Evolutionary conservation across 441 rosid species (phyloP).

Genomic region (Jatropha podagrica): DNA sequence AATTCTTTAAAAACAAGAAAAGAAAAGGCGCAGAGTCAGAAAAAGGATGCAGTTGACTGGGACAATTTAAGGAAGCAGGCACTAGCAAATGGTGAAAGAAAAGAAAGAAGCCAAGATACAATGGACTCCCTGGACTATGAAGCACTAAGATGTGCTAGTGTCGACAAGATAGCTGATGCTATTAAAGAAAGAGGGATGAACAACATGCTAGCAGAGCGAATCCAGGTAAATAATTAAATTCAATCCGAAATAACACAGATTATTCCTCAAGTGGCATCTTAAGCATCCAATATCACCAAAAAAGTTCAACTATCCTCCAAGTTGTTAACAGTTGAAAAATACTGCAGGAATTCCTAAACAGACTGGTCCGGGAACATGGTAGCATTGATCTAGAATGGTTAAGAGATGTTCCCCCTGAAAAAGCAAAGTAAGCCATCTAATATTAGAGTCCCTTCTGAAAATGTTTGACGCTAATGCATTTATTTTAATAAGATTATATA

Average conservation of each 20-base stretch:
- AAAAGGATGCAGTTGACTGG: constrained; percentile 70
- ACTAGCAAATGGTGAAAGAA: constrained; percentile 35
- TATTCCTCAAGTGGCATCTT: constrained; percentile 24
- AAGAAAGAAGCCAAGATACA: constrained; percentile 55
- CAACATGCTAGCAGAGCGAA: constrained; percentile 90
- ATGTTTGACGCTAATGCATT: not conserved
- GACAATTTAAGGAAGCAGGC: constrained; percentile 68
- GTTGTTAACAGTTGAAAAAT: constrained; percentile 25
- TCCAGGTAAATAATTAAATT: constrained; percentile 51
- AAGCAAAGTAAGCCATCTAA: constrained; percentile 68
- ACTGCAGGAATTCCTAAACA: constrained; percentile 83
- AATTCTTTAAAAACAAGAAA: constrained; percentile 46
- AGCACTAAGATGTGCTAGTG: constrained; percentile 64
- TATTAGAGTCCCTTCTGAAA: constrained; percentile 7
- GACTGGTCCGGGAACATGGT: constrained; percentile 77
- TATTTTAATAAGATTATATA: not conserved
- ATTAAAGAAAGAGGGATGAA: constrained; percentile 97
- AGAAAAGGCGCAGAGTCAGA: constrained; percentile 43
- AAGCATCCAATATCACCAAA: constrained; percentile 1
- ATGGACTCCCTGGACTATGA: constrained; percentile 89
- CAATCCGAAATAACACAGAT: constrained; percentile 19
- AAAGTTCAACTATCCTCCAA: constrained; percentile 1
- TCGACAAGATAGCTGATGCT: constrained; percentile 53
- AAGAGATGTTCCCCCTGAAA: constrained; percentile 73
- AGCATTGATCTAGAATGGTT: constrained; percentile 93